Evolutionary conservation across 179 eudicot genomes (phyloP), one percentile per base, ranked within the genome.

Genomic region (Carnegiea gigantea): DNA sequence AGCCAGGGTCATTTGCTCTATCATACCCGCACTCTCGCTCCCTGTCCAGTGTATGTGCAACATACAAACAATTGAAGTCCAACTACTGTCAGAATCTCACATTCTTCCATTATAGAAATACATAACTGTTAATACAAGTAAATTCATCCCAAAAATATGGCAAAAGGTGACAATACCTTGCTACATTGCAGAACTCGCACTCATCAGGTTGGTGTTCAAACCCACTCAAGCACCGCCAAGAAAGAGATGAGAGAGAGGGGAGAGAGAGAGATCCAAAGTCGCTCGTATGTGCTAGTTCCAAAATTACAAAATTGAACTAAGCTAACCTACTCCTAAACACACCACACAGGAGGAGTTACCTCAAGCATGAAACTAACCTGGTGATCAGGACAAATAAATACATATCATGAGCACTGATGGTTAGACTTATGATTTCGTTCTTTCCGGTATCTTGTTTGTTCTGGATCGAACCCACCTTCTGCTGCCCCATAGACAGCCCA

Each of bases 401-500:
- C 48, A 59, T 23, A 74, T 83, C 70, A 83, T 2, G 64, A 70
- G 64, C 78, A 49, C 54, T 78, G 79, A 77, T 77, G 83, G 40
- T 78, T 88, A 70, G 93, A 48, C 80, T 89, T 91, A 77, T 95
- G 99, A 85, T 88, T 87, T 17, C 98, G 88, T 81, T 91, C 98
- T 86, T 97, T 97, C 82, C 88, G 92, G 80, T 77, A 93, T 36
- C 99, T 93, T 73, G 84, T 72, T 73, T 97, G 98, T 64, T 84
- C 78, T 9, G 98, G 99, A 90, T 97, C 98, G 79, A 97, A 97
- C 38, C 98, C 98, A 57, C 98, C 95, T 90, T 97, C 98, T 26
- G 88, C 89, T 30, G 98, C 98, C 80, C 99, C 99, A 85, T 97
- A 97, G 21, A 92, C 92, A n/a, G 99, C 98, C 99, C 99, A 97